These are phyloP conservation scores for Vigna unguiculata DNA, from an alignment of 306 rosid species.

Conservation along the genomic window DNA sequence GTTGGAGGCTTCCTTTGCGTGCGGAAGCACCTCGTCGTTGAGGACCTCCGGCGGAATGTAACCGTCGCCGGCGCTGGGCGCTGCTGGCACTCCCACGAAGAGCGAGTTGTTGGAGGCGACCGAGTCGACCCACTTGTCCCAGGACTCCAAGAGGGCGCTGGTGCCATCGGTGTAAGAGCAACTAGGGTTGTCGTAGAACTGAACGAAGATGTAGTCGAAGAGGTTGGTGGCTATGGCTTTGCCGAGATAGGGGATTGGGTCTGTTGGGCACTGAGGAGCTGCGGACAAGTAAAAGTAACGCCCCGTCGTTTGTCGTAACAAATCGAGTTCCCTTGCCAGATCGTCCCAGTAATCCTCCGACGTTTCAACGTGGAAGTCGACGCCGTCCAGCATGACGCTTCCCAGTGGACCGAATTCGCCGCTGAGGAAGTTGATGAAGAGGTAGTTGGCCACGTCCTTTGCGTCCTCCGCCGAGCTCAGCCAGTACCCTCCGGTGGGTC, in stretches of 20 bases:
- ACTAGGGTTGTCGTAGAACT: background rate
- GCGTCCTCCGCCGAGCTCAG: slow-evolving; percentile 4
- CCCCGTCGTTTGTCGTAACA: background rate
- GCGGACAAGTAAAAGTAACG: slow-evolving; percentile 43
- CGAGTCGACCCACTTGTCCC: background rate
- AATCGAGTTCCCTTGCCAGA: slow-evolving; percentile 47
- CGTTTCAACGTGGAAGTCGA: slow-evolving; percentile 47
- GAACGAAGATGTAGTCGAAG: background rate
- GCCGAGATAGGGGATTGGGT: slow-evolving; percentile 51
- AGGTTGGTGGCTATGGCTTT: background rate
- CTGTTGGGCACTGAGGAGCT: slow-evolving; percentile 58
- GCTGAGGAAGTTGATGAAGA: slow-evolving; percentile 6
- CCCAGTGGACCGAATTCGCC: slow-evolving; percentile 27
- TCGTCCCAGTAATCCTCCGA: slow-evolving; percentile 53
- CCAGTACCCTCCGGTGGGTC: background rate
- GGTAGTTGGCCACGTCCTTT: background rate
- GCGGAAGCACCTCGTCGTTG: background rate
- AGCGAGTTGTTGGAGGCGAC: background rate
- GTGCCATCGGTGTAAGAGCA: background rate
- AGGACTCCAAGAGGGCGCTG: background rate
- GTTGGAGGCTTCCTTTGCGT: slow-evolving; percentile 41
- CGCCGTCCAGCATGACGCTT: slow-evolving; percentile 22
- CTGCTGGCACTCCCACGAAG: background rate
- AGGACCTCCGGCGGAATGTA: background rate
- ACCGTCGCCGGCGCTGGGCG: background rate